Conservation (phyloP, 2,329 filamentous ascomycete species). For the Aspergillus proliferans region DNA sequence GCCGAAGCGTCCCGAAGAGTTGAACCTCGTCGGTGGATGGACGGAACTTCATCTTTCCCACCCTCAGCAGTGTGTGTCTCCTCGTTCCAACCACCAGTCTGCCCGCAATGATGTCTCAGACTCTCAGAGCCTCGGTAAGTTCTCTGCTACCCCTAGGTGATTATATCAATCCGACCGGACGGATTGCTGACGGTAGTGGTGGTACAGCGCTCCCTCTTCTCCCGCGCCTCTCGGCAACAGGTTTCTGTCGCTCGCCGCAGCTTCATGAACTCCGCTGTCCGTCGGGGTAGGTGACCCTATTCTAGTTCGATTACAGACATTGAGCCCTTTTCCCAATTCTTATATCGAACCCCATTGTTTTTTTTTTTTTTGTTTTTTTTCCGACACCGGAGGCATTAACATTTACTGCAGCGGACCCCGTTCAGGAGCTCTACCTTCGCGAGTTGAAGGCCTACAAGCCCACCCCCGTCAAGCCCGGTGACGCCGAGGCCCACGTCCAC, state of each 20-base stretch:
- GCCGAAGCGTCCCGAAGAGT: constrained; percentile 20
- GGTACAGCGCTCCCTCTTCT: constrained; percentile 54
- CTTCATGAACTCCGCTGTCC: constrained; percentile 57
- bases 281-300: constrained; percentile 50
- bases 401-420: constrained; percentile 71
- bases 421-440: constrained; percentile 95
- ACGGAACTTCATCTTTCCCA: constrained; percentile 3
- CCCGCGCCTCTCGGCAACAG: constrained; percentile 55
- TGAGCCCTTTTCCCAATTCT: constrained; percentile 1
- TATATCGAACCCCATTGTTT: constrained; percentile 17
- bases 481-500: constrained; percentile 85
- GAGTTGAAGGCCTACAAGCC: constrained; percentile 96
- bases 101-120: constrained; percentile 54
- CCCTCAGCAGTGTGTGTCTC: constrained; percentile 8
- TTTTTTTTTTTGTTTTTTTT: constrained; percentile 21
- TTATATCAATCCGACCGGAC: constrained; percentile 6
- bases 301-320: constrained; percentile 5
- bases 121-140: constrained; percentile 56
- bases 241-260: constrained; percentile 53
- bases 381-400: constrained; percentile 13
- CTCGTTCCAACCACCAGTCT: constrained; percentile 18
- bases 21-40: constrained; percentile 12
- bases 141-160: constrained; percentile 2
- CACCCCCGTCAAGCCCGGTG: constrained; percentile 72
- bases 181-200: constrained; percentile 3